Base-by-base conservation (phyloP, 2,329 filamentous ascomycete species). In the Achaetomium macrosporum region DNA sequence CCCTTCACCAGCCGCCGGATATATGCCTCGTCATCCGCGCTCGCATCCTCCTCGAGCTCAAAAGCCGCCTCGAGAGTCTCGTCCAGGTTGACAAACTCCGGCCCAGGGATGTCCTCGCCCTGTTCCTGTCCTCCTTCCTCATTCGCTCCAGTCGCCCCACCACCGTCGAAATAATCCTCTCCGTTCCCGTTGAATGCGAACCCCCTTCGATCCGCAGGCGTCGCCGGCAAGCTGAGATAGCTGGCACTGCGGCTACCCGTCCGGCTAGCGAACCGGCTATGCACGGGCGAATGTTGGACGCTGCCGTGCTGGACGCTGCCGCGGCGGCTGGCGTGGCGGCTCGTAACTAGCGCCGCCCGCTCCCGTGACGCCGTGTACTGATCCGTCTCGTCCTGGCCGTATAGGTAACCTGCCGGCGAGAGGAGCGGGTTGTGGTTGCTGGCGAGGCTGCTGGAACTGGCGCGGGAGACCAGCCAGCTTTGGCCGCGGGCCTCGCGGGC, bases 1-100 rank as follows among this genome's bases (percentile, higher is more conserved):
- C 76, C 71, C 55, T 76, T 74, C 33, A 85, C 76, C 5, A 86
- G 70, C 53, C 76, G 73, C 51, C 77, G 75, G 11, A 85, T 73
- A 15, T 78, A 71, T 12, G 76, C 80, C 61, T 85, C 83, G 54
- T 85, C 83, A 10, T 78, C 76, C 17, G 40, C 47, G 31, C 35
- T 9, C 16, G 2, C 12, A 9, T 66, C 70, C 8, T 50, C 73
- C 47, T 82, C 68, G 30, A 20, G n/a, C n/a, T n/a, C n/a, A n/a
- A n/a, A n/a, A n/a, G 11, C 31, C 25, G 76, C 72, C 61, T 81
- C 81, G 6, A 82, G 71, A 61, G 75, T 76, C 74, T 96, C 89
- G 69, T 97, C 92, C 66, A 97, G 96, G 71, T 88, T 93, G 59
- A 87, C 88, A 72, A 99, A 97, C 66, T 97, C 92, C 62, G 84